These are phyloP conservation scores for Fraxinus excelsior DNA, from an alignment of 257 asterid species.

Conservation along the genomic window DNA sequence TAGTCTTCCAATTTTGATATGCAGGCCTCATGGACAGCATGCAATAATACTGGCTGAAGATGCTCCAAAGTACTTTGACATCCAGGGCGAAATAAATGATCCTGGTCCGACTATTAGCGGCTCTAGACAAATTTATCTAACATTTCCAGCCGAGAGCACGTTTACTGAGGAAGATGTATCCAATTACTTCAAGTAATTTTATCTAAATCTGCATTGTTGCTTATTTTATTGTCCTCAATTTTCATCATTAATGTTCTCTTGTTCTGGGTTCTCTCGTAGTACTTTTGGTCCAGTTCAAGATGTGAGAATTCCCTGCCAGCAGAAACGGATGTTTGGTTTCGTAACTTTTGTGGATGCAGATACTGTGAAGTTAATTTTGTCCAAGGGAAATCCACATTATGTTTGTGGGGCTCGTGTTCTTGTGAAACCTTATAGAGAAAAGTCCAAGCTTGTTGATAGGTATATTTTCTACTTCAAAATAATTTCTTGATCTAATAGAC, in stretches of 20 bases:
- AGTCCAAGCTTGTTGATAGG: slow-evolving; percentile 69
- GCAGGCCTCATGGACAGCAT: slow-evolving; percentile 93
- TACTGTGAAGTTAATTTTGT: slow-evolving; percentile 65
- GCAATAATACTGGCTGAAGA: slow-evolving; percentile 77
- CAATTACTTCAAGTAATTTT: slow-evolving; percentile 61
- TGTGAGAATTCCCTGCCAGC: slow-evolving; percentile 91
- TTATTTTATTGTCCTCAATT: background rate
- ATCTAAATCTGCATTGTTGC: slow-evolving; percentile 9
- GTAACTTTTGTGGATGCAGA: slow-evolving; percentile 71
- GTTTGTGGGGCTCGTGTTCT: slow-evolving; percentile 91
- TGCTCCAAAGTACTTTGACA: slow-evolving; percentile 57
- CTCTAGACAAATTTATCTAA: slow-evolving; percentile 78
- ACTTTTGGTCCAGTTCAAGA: slow-evolving; percentile 86
- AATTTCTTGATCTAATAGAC: background rate
- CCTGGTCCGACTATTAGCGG: slow-evolving; percentile 73
- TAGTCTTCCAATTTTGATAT: background rate
- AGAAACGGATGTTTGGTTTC: slow-evolving; percentile 87
- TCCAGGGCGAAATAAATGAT: slow-evolving; percentile 60
- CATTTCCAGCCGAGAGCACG: slow-evolving; percentile 85
- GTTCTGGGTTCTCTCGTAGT: slow-evolving; percentile 36
- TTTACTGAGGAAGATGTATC: slow-evolving; percentile 80
- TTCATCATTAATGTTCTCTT: background rate
- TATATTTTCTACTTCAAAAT: slow-evolving; percentile 18
- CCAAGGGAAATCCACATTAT: slow-evolving; percentile 83
- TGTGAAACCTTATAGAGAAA: slow-evolving; percentile 88